A percentile compares a stretch with the other conserved stretches of the same genome.
phyloP scores from a whole-genome alignment of 768 basidiomycete species.

The Boletus barrowsii region DNA sequence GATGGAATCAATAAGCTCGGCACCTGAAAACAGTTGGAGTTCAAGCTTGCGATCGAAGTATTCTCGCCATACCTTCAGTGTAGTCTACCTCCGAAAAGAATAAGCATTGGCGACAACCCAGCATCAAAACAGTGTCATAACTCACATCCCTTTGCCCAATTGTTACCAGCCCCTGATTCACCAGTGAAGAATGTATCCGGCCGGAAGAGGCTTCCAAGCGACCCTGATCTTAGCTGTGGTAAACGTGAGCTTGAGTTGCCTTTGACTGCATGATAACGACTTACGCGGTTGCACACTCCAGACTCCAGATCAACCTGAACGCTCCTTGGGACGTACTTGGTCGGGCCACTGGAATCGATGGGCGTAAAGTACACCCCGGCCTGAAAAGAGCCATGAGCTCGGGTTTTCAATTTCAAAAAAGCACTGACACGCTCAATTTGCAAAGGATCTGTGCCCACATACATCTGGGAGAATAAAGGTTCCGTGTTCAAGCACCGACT shows the following conservation, averaged over 20 bases:
- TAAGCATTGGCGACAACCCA: conserved; percentile 17
- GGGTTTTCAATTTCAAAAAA: background rate
- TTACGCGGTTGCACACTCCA: conserved; percentile 76
- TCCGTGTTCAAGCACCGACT: conserved; percentile 7
- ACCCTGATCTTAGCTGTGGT: conserved; percentile 60
- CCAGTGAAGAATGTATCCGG: conserved; percentile 82
- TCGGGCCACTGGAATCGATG: conserved; percentile 45
- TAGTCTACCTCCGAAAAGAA: conserved; percentile 52
- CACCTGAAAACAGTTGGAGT: conserved; percentile 46
- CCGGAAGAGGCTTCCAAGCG: conserved; percentile 72
- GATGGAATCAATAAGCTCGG: conserved; percentile 86
- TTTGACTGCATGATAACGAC: conserved; percentile 22
- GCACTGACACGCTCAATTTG: conserved; percentile 67
- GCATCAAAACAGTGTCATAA: conserved; percentile 15
- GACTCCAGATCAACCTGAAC: conserved; percentile 89
- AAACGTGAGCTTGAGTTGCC: conserved; percentile 1
- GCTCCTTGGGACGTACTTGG: conserved; percentile 87
- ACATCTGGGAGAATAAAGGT: conserved; percentile 41
- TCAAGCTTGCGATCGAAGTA: background rate
- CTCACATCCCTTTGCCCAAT: conserved; percentile 94
- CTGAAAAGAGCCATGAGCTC: conserved; percentile 33
- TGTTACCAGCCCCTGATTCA: conserved; percentile 75
- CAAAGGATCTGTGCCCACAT: conserved; percentile 68
- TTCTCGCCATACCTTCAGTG: conserved; percentile 65
- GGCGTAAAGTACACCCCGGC: conserved; percentile 82